Evolutionary conservation across 129 eudicot species (phyloP).

Genomic region (Lactuca sativa): DNA sequence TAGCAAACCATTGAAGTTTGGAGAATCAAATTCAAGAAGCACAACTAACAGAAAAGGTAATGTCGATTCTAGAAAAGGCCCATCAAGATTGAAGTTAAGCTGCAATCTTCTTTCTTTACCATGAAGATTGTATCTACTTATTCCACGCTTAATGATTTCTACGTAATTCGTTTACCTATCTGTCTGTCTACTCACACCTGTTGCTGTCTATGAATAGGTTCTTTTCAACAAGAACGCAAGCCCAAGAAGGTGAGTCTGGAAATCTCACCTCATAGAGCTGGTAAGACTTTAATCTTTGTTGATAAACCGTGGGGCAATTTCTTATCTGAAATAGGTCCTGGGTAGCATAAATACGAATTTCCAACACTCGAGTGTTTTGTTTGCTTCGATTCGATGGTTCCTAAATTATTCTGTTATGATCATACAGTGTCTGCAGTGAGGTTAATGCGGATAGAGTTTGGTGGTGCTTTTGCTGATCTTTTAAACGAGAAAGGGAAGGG

Average conservation of each 20-base stretch:
- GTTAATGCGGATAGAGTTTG: constrained; percentile 92
- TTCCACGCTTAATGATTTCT: neutral
- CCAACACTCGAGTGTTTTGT: neutral
- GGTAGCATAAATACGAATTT: neutral
- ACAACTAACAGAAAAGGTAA: constrained; percentile 33
- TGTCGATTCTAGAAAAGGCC: neutral
- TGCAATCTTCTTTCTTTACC: neutral
- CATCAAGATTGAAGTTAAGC: constrained; percentile 9
- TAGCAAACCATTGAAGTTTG: constrained; percentile 20
- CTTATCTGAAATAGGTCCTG: neutral
- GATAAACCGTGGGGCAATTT: neutral
- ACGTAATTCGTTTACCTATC: neutral
- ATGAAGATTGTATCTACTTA: neutral
- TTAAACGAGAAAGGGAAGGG: constrained; percentile 93
- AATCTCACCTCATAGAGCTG: constrained; percentile 96
- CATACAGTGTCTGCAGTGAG: constrained; percentile 85
- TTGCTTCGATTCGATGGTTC: constrained; percentile 13
- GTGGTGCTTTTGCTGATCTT: constrained; percentile 96
- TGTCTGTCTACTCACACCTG: constrained; percentile 9
- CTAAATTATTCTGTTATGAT: constrained; percentile 16
- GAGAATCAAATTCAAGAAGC: constrained; percentile 27
- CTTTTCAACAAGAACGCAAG: constrained; percentile 36
- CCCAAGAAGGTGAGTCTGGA: constrained; percentile 62
- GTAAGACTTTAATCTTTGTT: constrained; percentile 30
- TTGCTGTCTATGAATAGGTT: constrained; percentile 37